A percentile compares a stretch with the other conserved stretches of the same genome.
Conservation (phyloP, 139 green algal species). For the Tetraselmis striata region DNA sequence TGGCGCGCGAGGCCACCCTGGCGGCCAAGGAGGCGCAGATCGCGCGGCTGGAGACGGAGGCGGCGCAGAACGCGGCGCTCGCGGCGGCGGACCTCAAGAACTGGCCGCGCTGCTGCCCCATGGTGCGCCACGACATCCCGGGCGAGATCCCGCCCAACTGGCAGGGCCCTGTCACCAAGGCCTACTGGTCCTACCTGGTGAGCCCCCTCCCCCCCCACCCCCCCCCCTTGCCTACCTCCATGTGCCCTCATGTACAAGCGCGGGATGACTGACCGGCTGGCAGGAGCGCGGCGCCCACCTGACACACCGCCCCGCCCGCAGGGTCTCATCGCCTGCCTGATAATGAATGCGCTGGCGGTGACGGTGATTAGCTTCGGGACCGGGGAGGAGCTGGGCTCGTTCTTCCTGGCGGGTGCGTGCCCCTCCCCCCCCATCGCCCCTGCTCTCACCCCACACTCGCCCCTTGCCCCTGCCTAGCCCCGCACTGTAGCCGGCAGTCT, state of each 20-base stretch:
- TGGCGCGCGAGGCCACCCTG: slow-evolving; percentile 35
- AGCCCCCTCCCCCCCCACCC: no score
- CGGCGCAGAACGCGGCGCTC: neutral
- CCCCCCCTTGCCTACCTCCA: no score
- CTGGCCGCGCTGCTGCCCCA: slow-evolving; percentile 48
- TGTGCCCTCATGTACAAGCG: no score
- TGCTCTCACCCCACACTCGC: neutral
- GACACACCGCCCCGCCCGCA: no score
- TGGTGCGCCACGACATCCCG: slow-evolving; percentile 50
- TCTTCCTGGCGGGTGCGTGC: slow-evolving; percentile 37
- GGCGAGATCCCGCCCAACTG: slow-evolving; percentile 13
- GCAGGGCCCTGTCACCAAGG: neutral
- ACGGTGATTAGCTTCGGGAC: slow-evolving; percentile 24
- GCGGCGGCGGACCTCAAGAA: slow-evolving; percentile 33
- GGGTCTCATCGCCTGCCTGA: slow-evolving; percentile 36
- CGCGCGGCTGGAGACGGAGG: slow-evolving; percentile 28
- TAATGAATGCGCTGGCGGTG: slow-evolving; percentile 37
- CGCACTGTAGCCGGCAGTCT: no score
- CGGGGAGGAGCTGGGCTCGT: slow-evolving; percentile 18
- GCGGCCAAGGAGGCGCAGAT: slow-evolving; percentile 30
- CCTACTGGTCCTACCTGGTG: slow-evolving; percentile 11
- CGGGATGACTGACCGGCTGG: slow-evolving; percentile 3
- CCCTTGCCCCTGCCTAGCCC: neutral
- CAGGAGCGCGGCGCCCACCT: no score
- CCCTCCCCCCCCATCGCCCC: slow-evolving; percentile 19